These are phyloP conservation scores for Annulohypoxylon moriforme DNA, from an alignment of 495 filamentous ascomycete species.

Conservation along the genomic window DNA sequence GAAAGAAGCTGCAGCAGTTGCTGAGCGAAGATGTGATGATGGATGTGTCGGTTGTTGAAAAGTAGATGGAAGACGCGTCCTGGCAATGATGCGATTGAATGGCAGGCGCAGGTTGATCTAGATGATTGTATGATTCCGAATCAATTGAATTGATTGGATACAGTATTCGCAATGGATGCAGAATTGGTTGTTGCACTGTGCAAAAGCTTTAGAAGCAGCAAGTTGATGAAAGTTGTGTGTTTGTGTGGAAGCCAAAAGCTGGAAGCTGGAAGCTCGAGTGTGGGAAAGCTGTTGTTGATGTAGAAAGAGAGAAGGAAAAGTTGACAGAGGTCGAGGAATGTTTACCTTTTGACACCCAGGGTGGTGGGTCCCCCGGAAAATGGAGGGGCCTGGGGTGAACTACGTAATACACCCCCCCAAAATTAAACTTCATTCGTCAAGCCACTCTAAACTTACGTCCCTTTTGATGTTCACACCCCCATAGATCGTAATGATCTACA, in stretches of 20 bases:
- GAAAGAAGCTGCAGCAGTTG: slow-evolving; percentile 19
- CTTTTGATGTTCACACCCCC: neutral
- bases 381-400: neutral
- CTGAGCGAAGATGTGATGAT: slow-evolving; percentile 9
- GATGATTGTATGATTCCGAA: neutral
- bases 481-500: neutral
- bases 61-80: slow-evolving; percentile 4
- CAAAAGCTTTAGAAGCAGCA: slow-evolving; percentile 34
- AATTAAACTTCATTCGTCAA: neutral
- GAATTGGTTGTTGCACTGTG: slow-evolving; percentile 10
- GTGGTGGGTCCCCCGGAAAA: slow-evolving; percentile 7
- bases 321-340: neutral
- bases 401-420: neutral
- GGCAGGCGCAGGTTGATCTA: slow-evolving; percentile 11
- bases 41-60: neutral
- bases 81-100: slow-evolving; percentile 20
- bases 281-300: slow-evolving; percentile 5
- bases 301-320: slow-evolving; percentile 3
- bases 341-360: slow-evolving; percentile 18
- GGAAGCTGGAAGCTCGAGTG: slow-evolving; percentile 10
- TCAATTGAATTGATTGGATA: slow-evolving; percentile 19
- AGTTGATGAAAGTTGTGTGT: slow-evolving; percentile 17
- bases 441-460: neutral
- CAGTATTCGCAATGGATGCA: slow-evolving; percentile 33
- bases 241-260: neutral